Percentiles rank a stretch among this genome's conserved stretches.
Conservation (phyloP, 768 basidiomycete genomes). For the Clitopilus passeckerianus region DNA sequence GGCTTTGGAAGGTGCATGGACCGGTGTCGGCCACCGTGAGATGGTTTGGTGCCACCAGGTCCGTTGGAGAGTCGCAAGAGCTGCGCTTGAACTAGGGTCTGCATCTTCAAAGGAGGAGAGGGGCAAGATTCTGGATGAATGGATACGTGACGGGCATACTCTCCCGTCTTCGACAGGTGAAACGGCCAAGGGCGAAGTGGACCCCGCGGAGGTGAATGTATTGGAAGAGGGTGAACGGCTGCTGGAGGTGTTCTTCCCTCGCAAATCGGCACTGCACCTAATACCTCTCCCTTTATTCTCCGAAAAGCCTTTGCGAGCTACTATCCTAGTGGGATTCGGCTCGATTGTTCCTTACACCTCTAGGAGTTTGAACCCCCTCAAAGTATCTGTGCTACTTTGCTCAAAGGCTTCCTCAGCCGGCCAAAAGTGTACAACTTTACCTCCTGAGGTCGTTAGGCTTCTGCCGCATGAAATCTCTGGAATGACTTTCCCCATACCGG, state of each 20-base stretch:
- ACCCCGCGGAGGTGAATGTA: constrained; percentile 14
- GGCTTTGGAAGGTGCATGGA: constrained; percentile 88
- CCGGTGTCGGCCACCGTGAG: constrained; percentile 90
- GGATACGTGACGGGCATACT: constrained; percentile 62
- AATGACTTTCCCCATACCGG: constrained; percentile 56
- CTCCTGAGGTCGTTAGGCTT: constrained; percentile 34
- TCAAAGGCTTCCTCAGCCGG: background rate
- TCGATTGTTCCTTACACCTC: constrained; percentile 27
- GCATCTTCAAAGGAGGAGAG: constrained; percentile 20
- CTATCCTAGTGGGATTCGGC: constrained; percentile 60
- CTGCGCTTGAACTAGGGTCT: constrained; percentile 64
- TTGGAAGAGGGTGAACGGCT: constrained; percentile 26
- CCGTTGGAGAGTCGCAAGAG: constrained; percentile 81
- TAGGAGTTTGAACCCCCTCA: background rate
- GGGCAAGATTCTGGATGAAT: constrained; percentile 46
- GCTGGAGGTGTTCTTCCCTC: constrained; percentile 34
- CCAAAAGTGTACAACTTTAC: background rate
- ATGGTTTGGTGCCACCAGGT: constrained; percentile 99
- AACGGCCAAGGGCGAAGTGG: constrained; percentile 1
- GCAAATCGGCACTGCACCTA: constrained; percentile 40
- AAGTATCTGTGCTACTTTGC: constrained; percentile 47
- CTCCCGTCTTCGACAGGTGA: constrained; percentile 25
- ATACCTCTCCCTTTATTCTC: constrained; percentile 35
- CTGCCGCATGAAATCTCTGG: constrained; percentile 57
- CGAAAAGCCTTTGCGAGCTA: constrained; percentile 26